Conservation (phyloP, 805 yeast genomes). For the Saccharomycopsis schoenii region DNA sequence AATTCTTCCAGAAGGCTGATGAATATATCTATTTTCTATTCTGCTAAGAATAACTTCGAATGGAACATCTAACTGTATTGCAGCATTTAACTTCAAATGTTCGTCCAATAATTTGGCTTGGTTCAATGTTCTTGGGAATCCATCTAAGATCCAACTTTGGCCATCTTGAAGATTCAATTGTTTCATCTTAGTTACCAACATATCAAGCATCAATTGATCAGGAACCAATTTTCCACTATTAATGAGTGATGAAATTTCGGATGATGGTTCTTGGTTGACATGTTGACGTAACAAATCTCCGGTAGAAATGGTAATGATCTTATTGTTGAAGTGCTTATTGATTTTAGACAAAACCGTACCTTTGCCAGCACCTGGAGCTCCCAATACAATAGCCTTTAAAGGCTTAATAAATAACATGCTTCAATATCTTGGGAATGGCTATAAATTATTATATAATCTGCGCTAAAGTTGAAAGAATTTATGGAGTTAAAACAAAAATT, state of each 20-base stretch:
- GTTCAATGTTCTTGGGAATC: slow-evolving; percentile 73
- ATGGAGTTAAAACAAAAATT: too few species aligned
- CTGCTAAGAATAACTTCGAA: slow-evolving; percentile 70
- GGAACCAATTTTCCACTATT: slow-evolving; percentile 62
- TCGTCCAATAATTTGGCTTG: slow-evolving; percentile 50
- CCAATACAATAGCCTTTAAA: slow-evolving; percentile 61
- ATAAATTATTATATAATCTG: too few species aligned
- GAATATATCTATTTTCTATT: slow-evolving; percentile 80
- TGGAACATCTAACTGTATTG: slow-evolving; percentile 86
- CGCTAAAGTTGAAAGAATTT: too few species aligned
- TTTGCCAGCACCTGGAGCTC: slow-evolving; percentile 95
- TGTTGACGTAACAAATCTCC: slow-evolving; percentile 76
- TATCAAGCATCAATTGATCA: slow-evolving; percentile 51
- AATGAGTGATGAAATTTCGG: slow-evolving; percentile 46
- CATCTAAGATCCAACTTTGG: slow-evolving; percentile 73
- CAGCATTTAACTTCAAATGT: slow-evolving; percentile 47
- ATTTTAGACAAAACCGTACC: slow-evolving; percentile 77
- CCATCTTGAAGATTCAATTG: slow-evolving; percentile 30
- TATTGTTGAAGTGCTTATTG: slow-evolving; percentile 38
- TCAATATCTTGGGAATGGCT: background rate
- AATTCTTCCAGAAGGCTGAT: slow-evolving; percentile 73
- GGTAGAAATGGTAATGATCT: slow-evolving; percentile 56
- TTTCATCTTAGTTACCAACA: slow-evolving; percentile 44
- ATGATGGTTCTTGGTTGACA: slow-evolving; percentile 52
- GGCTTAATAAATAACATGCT: slow-evolving; percentile 26